phyloP scores from a whole-genome alignment of 805 yeast genomes.

The Trichomonascus vanleenenianus region DNA sequence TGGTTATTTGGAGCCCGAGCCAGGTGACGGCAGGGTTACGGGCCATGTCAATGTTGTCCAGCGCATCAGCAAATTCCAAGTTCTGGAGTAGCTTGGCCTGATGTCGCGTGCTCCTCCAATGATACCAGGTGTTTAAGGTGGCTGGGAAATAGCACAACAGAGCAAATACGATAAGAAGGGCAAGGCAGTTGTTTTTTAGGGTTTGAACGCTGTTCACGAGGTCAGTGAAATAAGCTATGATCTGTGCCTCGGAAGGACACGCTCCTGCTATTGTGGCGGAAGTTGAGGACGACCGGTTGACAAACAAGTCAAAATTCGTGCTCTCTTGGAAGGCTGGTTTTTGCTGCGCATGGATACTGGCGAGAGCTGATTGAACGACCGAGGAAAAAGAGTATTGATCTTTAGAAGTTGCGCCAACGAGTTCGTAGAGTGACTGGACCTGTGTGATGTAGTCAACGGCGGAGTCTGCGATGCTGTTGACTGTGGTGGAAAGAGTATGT shows the following conservation, averaged over 20 bases:
- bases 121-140: conserved; percentile 7
- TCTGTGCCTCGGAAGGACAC: conserved; percentile 4
- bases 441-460: no score
- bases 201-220: background rate
- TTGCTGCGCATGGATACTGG: no score
- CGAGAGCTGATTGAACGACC: background rate
- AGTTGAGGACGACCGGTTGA: no score
- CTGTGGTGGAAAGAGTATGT: no score
- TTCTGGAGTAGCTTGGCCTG: conserved; percentile 7
- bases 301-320: no score
- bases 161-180: conserved; percentile 8
- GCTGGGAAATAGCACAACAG: conserved; percentile 4
- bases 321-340: no score
- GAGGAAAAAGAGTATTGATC: background rate
- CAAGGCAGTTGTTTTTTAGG: background rate
- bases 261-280: no score
- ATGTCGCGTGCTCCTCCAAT: conserved; percentile 9
- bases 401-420: background rate
- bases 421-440: background rate
- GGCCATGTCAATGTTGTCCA: conserved; percentile 9
- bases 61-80: conserved; percentile 8
- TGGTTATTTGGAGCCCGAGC: conserved; percentile 2
- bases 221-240: background rate
- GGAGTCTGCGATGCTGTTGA: no score
- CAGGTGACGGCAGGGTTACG: conserved; percentile 4